Base-by-base conservation (phyloP, 441 rosid genomes). In the Eutrema salsugineum region DNA sequence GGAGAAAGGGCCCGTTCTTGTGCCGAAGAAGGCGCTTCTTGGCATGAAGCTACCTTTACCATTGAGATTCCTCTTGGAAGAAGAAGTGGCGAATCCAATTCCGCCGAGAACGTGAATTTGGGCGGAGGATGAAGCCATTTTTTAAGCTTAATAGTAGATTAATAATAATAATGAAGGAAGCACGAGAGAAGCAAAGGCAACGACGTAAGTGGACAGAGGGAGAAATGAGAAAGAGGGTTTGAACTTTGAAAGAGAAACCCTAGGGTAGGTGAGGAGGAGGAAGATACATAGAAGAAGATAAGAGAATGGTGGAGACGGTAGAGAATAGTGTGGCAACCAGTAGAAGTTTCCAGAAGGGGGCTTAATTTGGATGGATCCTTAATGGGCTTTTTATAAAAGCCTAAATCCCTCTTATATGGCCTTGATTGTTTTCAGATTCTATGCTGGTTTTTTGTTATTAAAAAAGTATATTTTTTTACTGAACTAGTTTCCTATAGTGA, bases 51-150 rank as follows among this genome's bases (percentile, higher is more conserved):
- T 64, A 55, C 74, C 71, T 57, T 79, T 82, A 51, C 71, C 68
- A 1, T 55, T 59, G 44, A 47, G 56, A 15, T 66, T 71, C 28
- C 63, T 71, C 64, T 71, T 77, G 14, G 80, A 71, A 5, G 81
- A 67, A 15, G 85, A 59, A 11, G 83, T 63, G n/a, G 83, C 12
- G 15, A 82, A 53, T 15, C 90, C 86, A 20, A 72, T 36, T 20
- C 84, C 84, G 9, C 91, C 84, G 6, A 85, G 80, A 8, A 81
- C 74, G 72, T 88, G 86, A 68, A 84, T 76, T 35, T 88, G 97
- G 1, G 94, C 87, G 5, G 97, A 63, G 35, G 92, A 83, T 0
- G 85, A 72, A 53, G 77, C 77, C 80, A 77, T 77, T 35, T 32
- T 48, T 9, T 5, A 11, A 30, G 48, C 1, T 33, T 15, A 22